Conservation (phyloP, 495 filamentous ascomycete species). For the Hypoxylon trugodes region DNA sequence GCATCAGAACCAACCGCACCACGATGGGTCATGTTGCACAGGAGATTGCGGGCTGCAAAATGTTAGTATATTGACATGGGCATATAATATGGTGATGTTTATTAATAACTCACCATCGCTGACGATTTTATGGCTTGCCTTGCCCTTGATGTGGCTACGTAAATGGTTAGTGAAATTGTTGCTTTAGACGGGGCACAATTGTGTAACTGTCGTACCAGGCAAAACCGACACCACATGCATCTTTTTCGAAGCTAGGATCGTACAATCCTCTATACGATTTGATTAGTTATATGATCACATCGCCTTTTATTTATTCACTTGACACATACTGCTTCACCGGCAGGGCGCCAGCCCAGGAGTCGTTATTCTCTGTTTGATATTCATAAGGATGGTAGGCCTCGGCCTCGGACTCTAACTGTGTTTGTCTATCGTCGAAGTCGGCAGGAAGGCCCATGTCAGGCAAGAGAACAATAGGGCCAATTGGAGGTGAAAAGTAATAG, state of each 20-base stretch:
- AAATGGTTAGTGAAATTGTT: conserved; percentile 24
- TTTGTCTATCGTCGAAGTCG: conserved; percentile 67
- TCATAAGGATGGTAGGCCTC: conserved; percentile 71
- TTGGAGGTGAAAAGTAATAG: conserved; percentile 20
- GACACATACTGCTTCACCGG: conserved; percentile 84
- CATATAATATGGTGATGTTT: not conserved
- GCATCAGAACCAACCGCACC: conserved; percentile 98
- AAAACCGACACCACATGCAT: conserved; percentile 99
- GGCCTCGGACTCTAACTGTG: conserved; percentile 59
- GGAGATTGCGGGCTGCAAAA: conserved; percentile 78
- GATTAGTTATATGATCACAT: conserved; percentile 24
- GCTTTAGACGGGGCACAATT: not conserved
- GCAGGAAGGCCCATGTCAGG: conserved; percentile 67
- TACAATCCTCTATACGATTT: conserved; percentile 74
- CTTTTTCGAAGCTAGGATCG: conserved; percentile 95
- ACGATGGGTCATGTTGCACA: conserved; percentile 99
- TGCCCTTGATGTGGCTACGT: conserved; percentile 93
- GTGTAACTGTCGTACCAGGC: conserved; percentile 75
- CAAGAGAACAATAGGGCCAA: conserved; percentile 48
- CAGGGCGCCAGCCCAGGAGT: conserved; percentile 93
- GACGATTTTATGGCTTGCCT: conserved; percentile 97
- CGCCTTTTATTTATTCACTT: not conserved
- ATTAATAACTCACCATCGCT: conserved; percentile 87
- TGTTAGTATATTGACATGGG: conserved; percentile 22
- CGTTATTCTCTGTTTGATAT: conserved; percentile 87